Base-by-base conservation (phyloP, 345 rosid genomes). In the Acer campestre region DNA sequence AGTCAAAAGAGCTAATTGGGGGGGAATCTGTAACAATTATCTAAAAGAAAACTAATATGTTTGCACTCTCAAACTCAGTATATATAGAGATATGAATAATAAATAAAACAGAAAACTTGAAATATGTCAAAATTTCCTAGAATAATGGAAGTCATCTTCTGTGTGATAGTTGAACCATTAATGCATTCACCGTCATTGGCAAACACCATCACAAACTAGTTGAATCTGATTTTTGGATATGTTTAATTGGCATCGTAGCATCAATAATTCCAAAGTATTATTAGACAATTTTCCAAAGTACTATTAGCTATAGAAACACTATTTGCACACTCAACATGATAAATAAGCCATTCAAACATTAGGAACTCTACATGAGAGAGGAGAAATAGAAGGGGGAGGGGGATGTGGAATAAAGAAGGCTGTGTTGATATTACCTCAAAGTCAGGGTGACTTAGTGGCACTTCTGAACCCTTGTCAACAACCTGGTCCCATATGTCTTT, bases 381-480 rank as follows among this genome's bases (percentile, higher is more conserved):
- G n/a, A 20, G 2, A 3, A 55, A 55, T 25, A 5, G 20, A 12
- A 69, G 3, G 40, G 10, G 61, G n/a, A 40, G 6, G 11, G 51
- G 44, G 22, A 59, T 10, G 29, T 25, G 7, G 35, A 2, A 31
- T 25, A 11, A 20, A 58, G 27, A 59, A 59, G 4, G n/a, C 63
- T 10, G 8, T 23, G 56, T 25, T 27, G 20, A 13, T 59, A 27
- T 86, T 90, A 94, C 98, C 93, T 86, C 89, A 61, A 73, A 68
- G 38, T 35, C 70, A 71, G 72, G 73, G 73, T 79, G 82, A 67
- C 66, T 67, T 76, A 77, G 89, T 67, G 61, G 80, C 73, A 61
- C 68, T 80, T 80, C 80, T 67, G 80, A 84, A 81, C 49, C 77
- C 67, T 75, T 78, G 76, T 81, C 81, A 73, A 61, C 69, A 70